These are phyloP conservation scores for Phytopythium ostracodes DNA, from an alignment of 352 stramenopile genomes.

Conservation along the genomic window DNA sequence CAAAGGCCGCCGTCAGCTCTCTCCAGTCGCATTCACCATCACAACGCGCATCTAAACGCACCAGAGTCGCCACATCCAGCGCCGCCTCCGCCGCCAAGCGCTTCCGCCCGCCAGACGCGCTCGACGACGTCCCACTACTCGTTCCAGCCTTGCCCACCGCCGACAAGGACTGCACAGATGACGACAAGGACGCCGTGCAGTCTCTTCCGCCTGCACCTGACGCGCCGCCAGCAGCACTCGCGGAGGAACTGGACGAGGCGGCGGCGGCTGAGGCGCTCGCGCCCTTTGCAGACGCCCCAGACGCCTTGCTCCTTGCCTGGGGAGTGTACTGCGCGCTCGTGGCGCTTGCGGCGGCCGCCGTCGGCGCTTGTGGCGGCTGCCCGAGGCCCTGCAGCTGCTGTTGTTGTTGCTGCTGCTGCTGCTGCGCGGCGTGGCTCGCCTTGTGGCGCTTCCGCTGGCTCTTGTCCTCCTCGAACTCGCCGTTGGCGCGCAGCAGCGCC, in stretches of 20 bases:
- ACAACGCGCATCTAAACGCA: conserved; percentile 6
- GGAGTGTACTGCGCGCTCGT: conserved; percentile 1
- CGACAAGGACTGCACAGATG: conserved; percentile 13
- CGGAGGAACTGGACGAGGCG: conserved; percentile 15
- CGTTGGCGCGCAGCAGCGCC: conserved; percentile 62
- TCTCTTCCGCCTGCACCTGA: conserved; percentile 13
- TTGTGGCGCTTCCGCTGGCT: conserved; percentile 56
- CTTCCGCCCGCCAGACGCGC: conserved; percentile 32
- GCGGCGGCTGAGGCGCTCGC: conserved; percentile 7
- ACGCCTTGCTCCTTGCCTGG: conserved; percentile 4
- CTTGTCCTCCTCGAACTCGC: conserved; percentile 76
- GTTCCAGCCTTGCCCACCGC: conserved; percentile 1
- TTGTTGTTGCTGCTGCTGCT: background rate
- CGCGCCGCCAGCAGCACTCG: conserved; percentile 5
- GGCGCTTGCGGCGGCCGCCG: background rate
- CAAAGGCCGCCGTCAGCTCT: background rate
- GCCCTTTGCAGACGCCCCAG: background rate
- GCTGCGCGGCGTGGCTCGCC: conserved; percentile 10
- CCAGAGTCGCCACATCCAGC: conserved; percentile 27
- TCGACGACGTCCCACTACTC: conserved; percentile 9
- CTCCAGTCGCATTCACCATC: background rate
- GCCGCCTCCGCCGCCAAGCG: conserved; percentile 32
- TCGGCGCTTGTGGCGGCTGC: background rate
- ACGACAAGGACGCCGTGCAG: conserved; percentile 11
- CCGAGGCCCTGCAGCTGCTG: background rate